phyloP scores from a whole-genome alignment of 1,284 basidiomycete species.

The Microbotryum lychnidis-dioicae region DNA sequence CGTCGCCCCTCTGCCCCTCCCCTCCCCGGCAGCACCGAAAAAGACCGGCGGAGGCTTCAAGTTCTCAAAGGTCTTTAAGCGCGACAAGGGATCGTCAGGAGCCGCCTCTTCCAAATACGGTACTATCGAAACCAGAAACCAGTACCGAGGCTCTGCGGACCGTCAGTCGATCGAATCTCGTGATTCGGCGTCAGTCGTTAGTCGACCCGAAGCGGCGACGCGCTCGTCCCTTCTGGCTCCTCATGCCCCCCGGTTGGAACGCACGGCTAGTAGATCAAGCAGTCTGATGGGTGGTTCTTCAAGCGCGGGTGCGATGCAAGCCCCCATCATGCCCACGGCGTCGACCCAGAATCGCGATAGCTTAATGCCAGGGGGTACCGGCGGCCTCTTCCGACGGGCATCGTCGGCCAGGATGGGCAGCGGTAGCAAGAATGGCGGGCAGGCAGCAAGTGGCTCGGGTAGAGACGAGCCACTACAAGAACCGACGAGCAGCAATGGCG shows the following conservation, averaged over 20 bases:
- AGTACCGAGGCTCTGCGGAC: not conserved
- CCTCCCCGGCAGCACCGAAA: conserved; percentile 1
- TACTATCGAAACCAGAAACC: not conserved
- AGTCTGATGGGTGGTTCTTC: conserved; percentile 4
- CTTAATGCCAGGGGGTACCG: conserved; percentile 20
- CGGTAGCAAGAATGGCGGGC: conserved; percentile 1
- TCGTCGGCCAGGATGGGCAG: not conserved
- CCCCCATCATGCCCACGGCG: conserved; percentile 2
- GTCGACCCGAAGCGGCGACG: not conserved
- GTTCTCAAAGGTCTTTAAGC: not conserved
- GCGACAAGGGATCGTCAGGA: conserved; percentile 19
- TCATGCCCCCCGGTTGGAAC: no score
- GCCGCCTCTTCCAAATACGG: conserved; percentile 26
- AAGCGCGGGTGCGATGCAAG: conserved; percentile 1
- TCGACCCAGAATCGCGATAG: conserved; percentile 12
- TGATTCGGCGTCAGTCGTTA: not conserved
- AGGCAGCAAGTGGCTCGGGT: not conserved
- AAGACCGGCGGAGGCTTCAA: conserved; percentile 9
- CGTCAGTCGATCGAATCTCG: conserved; percentile 1
- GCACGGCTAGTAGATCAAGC: not conserved
- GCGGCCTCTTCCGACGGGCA: conserved; percentile 16
- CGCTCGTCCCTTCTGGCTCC: no score
- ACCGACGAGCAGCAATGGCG: not conserved
- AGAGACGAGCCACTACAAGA: not conserved
- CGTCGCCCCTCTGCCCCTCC: conserved; percentile 16